A percentile compares a stretch with the other conserved stretches of the same genome.
Evolutionary conservation across 495 filamentous ascomycete species (phyloP).

Genomic region (Poronia punctata): DNA sequence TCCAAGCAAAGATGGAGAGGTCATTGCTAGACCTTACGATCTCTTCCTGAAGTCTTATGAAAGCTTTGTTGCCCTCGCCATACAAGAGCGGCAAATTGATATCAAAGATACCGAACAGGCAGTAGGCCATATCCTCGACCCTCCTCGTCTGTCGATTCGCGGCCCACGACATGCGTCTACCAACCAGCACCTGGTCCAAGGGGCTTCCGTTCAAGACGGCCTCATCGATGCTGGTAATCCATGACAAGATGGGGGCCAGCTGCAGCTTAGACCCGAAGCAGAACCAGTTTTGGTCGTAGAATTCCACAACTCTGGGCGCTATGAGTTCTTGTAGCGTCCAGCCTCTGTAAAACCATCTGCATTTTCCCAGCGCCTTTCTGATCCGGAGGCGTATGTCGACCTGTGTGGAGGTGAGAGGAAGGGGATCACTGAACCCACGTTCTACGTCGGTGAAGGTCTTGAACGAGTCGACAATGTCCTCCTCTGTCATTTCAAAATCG

Average conservation of each 20-base stretch:
- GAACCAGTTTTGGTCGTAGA: slow-evolving; percentile 18
- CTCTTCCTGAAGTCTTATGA: slow-evolving; percentile 21
- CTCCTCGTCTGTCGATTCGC: slow-evolving; percentile 18
- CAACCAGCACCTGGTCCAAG: slow-evolving; percentile 18
- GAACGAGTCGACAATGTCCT: slow-evolving; percentile 7
- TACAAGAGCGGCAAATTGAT: slow-evolving; percentile 27
- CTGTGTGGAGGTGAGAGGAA: slow-evolving; percentile 7
- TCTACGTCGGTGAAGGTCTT: slow-evolving; percentile 4
- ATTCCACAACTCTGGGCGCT: slow-evolving; percentile 13
- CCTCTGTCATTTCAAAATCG: slow-evolving; percentile 4
- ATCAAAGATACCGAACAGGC: slow-evolving; percentile 25
- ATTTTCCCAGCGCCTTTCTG: slow-evolving; percentile 6
- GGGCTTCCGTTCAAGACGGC: slow-evolving; percentile 11
- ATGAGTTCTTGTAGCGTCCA: slow-evolving; percentile 27
- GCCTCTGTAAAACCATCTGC: slow-evolving; percentile 21
- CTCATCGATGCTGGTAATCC: slow-evolving; percentile 21
- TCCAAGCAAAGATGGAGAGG: slow-evolving; percentile 21
- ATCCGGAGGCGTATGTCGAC: slow-evolving; percentile 12
- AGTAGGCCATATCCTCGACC: slow-evolving; percentile 25
- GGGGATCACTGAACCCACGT: slow-evolving; percentile 8
- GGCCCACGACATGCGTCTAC: slow-evolving; percentile 24
- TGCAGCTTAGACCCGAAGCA: slow-evolving; percentile 23
- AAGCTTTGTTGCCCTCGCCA: slow-evolving; percentile 25
- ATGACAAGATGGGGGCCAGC: slow-evolving; percentile 16
- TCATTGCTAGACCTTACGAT: slow-evolving; percentile 18